Evolutionary conservation across 306 rosid species (phyloP), one percentile per base, ranked within the genome.

Genomic region (Vigna hirtella): DNA sequence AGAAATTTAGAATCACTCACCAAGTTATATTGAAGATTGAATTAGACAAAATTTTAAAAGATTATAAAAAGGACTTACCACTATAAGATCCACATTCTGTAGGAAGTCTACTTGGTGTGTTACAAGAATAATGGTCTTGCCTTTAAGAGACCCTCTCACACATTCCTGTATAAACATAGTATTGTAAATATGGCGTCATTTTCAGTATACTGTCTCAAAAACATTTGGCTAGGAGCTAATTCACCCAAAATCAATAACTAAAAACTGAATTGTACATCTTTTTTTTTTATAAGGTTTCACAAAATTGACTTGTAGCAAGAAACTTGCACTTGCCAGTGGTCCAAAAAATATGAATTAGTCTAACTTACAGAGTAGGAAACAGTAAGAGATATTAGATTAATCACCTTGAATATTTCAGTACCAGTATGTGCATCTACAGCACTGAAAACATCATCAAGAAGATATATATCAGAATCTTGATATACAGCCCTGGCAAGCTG

Each of bases 391-490:
- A 66, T 43, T 66, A 42, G 53, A 66, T 18, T 12, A 57, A 49
- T 0, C 15, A 89, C 99, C 99, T 95, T 95, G 59, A 95, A 95
- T 84, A 95, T 89, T 75, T 93, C 96, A 50, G 97, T 87, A 53
- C 99, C 99, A 7, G 99, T 93, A 74, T 95, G 99, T 45, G 99
- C 99, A 83, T 95, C 99, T 70, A 95, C 99, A 17, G 99, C 99
- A 34, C 99, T 95, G 74, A 95, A 95, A 71, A 95, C 91, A 45
- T 95, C 98, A 36, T 95, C 98, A 26, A 95, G 98, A 65, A 95
- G 93, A 87, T 95, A 95, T 70, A 92, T 81, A 82, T 95, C 98
- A 72, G 88, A 83, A 62, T 95, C 92, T 77, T 95, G 98, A 73
- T 91, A 95, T 4, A 93, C 97, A 59, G 98, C 98, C 83, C 98